phyloP scores from a whole-genome alignment of 164 flowering plant species.

The Chimonanthus salicifolius region DNA sequence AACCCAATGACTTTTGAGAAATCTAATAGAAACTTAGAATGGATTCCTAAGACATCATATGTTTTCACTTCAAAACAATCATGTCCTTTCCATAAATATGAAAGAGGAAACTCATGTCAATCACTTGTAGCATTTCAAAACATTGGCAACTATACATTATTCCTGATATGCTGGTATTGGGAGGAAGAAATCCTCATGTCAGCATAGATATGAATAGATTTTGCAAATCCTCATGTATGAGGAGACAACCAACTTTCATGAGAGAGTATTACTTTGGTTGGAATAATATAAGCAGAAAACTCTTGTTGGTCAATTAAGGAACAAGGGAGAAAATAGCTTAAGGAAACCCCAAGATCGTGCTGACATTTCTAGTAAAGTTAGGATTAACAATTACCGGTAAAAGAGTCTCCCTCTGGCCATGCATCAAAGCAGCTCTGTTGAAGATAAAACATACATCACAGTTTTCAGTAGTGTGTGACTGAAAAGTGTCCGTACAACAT shows the following conservation, averaged over 20 bases:
- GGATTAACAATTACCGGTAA: constrained; percentile 47
- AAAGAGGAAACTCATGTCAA: no score
- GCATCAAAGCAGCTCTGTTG: constrained; percentile 78
- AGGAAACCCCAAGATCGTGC: not conserved
- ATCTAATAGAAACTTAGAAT: not conserved
- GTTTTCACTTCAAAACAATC: not conserved
- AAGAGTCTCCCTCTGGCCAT: constrained; percentile 78
- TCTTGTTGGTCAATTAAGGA: not conserved
- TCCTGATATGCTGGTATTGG: not conserved
- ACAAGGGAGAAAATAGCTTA: not conserved
- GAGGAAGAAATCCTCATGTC: not conserved
- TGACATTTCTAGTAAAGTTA: not conserved
- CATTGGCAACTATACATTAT: not conserved
- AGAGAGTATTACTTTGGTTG: no score
- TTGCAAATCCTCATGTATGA: no score
- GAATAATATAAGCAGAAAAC: not conserved
- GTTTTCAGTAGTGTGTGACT: not conserved
- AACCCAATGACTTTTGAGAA: not conserved
- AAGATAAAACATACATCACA: constrained; percentile 9
- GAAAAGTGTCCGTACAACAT: not conserved
- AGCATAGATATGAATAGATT: no score
- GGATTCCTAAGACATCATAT: not conserved
- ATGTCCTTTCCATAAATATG: not conserved
- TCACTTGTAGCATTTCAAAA: no score
- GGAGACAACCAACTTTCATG: no score